Evolutionary conservation across 106 monocot genomes (phyloP), one percentile per base, ranked within the genome.

Genomic region (Ottelia alismoides): DNA sequence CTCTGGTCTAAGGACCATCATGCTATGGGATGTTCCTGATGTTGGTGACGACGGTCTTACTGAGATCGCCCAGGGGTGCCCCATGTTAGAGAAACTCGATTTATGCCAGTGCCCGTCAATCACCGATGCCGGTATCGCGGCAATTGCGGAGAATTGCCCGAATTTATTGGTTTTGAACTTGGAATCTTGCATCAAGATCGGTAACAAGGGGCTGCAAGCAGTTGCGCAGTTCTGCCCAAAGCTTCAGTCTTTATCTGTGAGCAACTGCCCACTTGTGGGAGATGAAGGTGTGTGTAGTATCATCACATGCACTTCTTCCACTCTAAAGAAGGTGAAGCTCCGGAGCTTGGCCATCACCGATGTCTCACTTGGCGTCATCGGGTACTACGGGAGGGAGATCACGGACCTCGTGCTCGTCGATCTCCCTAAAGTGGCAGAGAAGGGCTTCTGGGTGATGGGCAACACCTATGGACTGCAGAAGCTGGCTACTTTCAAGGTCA

Each of bases 401-500:
- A 77, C 72, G 1, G 72, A 80, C 12, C 61, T 93, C 7, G 25
- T 52, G 1, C 59, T 93, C 20, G 51, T 54, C 2, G 56, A 63
- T 27, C 73, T 93, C 9, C 65, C 64, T 27, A 73, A 69, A 11
- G 79, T 93, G 3, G 68, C 43, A 0, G 92, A 93, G 62, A 79
- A 64, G 45, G 92, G 92, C 0, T 84, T 93, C 58, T 93, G 92
- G 92, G 83, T 83, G 20, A 83, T 93, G 87, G 92, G 80, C 2
- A 80, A 70, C 28, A 71, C 92, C n/a, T 64, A 60, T 23, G 83
- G 83, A 26, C 49, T 93, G 67, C 71, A 57, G 45, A 83, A 74
- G 49, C 66, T 93, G 30, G 67, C 66, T 17, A 67, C 57, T 2
- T 49, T 87, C 44, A 46, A 43, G 0, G 60, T 87, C 46, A 60